Conservation (phyloP, 768 basidiomycete species). For the Holtermannia corniformis region DNA sequence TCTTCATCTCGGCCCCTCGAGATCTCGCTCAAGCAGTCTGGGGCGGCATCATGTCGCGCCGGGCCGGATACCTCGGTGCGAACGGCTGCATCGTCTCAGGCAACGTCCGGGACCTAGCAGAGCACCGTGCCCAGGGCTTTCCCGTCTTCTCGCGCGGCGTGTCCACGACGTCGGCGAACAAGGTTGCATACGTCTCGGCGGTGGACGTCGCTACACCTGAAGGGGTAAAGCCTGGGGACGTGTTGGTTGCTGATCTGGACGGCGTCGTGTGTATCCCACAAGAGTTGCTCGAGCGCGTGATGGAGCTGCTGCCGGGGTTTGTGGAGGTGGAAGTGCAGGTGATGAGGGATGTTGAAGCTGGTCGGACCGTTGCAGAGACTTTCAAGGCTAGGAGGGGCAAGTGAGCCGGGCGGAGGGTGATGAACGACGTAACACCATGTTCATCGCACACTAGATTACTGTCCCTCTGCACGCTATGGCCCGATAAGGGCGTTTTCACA, state of each 20-base stretch:
- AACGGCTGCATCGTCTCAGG: slow-evolving; percentile 8
- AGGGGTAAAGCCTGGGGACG: slow-evolving; percentile 11
- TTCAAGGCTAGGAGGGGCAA: not conserved
- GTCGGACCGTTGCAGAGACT: not conserved
- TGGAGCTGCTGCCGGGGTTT: slow-evolving; percentile 2
- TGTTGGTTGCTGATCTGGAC: slow-evolving; percentile 14
- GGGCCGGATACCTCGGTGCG: slow-evolving; percentile 1
- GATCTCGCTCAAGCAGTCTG: slow-evolving; percentile 7
- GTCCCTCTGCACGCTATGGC: too few species aligned
- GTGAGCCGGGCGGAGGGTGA: not conserved
- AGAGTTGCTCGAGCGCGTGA: slow-evolving; percentile 6
- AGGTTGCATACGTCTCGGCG: slow-evolving; percentile 1
- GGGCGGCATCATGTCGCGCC: slow-evolving; percentile 6
- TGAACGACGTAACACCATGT: too few species aligned
- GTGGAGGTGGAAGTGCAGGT: slow-evolving; percentile 4
- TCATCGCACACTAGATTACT: too few species aligned
- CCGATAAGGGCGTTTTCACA: too few species aligned
- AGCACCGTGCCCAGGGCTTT: slow-evolving; percentile 5
- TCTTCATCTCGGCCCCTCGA: slow-evolving; percentile 8
- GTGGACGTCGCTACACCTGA: slow-evolving; percentile 5
- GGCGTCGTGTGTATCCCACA: slow-evolving; percentile 10
- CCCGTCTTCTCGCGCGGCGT: slow-evolving; percentile 8
- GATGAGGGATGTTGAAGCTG: not conserved
- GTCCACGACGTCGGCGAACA: slow-evolving; percentile 3
- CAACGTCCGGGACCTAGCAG: slow-evolving; percentile 5